Percentiles rank a stretch among this genome's conserved stretches.
These are phyloP conservation scores for Corniculantispora saksenae DNA, from an alignment of 2,329 filamentous ascomycete genomes.

Conservation along the genomic window DNA sequence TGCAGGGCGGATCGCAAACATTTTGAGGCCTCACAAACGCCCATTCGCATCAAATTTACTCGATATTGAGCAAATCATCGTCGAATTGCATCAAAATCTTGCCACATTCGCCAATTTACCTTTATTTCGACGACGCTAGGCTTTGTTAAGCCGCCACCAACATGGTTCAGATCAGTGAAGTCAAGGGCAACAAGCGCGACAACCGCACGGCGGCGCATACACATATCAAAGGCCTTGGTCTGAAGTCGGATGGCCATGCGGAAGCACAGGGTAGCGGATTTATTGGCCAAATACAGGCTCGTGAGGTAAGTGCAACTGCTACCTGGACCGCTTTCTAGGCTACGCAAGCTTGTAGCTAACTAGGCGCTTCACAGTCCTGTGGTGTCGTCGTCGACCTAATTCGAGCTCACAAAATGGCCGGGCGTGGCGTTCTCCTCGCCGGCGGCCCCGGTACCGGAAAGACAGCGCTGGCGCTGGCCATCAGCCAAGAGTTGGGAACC, in stretches of 20 bases:
- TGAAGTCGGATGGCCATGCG: slow-evolving; percentile 82
- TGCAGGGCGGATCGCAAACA: slow-evolving; percentile 36
- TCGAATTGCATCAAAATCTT: slow-evolving; percentile 7
- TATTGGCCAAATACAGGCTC: slow-evolving; percentile 81
- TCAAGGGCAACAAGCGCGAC: slow-evolving; percentile 91
- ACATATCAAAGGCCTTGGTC: slow-evolving; percentile 92
- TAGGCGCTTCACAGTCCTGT: slow-evolving; percentile 65
- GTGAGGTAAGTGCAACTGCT: slow-evolving; percentile 67
- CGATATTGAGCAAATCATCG: background rate
- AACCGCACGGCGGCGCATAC: slow-evolving; percentile 96
- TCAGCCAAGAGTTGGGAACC: slow-evolving; percentile 94
- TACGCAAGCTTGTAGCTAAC: background rate
- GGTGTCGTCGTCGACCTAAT: slow-evolving; percentile 96
- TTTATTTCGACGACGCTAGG: background rate
- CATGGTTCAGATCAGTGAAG: slow-evolving; percentile 91
- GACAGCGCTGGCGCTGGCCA: slow-evolving; percentile 90
- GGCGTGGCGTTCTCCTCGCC: slow-evolving; percentile 87
- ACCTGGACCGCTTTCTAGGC: background rate
- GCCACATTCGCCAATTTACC: background rate
- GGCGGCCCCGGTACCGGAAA: slow-evolving; percentile 96
- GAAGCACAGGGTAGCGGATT: slow-evolving; percentile 81
- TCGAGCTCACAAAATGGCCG: slow-evolving; percentile 95
- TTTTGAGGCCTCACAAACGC: slow-evolving; percentile 30
- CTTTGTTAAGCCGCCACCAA: slow-evolving; percentile 29
- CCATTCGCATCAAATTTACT: slow-evolving; percentile 1